These are phyloP conservation scores for Physcomitrium patens DNA, from an alignment of 225 moss, liverwort and hornwort genomes.

Conservation along the genomic window DNA sequence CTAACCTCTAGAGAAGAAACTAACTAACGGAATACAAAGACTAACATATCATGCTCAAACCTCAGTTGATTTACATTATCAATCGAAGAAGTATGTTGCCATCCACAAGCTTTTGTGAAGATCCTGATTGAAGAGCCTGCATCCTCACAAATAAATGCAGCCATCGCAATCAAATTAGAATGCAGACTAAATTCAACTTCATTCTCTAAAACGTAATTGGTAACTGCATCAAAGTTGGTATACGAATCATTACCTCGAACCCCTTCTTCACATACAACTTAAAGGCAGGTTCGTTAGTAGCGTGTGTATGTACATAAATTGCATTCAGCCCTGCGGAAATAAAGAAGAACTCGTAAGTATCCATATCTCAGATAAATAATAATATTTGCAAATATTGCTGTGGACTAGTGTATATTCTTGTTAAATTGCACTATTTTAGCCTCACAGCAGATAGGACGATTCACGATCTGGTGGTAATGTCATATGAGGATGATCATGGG, in stretches of 20 bases:
- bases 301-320: slow-evolving; percentile 83
- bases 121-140: slow-evolving; percentile 50
- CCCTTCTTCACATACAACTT: slow-evolving; percentile 75
- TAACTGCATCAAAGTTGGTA: slow-evolving; percentile 17
- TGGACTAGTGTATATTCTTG: background rate
- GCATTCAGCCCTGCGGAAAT: slow-evolving; percentile 62
- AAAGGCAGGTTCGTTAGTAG: slow-evolving; percentile 65
- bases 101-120: slow-evolving; percentile 40
- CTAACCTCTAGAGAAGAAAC: background rate
- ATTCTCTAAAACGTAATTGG: slow-evolving; percentile 17
- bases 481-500: background rate
- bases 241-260: slow-evolving; percentile 63
- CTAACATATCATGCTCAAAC: background rate
- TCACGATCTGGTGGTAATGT: background rate
- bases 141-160: slow-evolving; percentile 10
- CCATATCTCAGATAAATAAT: background rate
- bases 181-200: slow-evolving; percentile 11
- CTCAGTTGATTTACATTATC: slow-evolving; percentile 28
- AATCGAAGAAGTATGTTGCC: slow-evolving; percentile 50
- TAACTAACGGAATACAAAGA: background rate
- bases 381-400: background rate
- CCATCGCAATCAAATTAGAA: background rate
- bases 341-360: slow-evolving; percentile 21
- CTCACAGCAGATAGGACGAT: background rate
- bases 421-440: background rate